Percentiles rank a stretch among this genome's conserved stretches.
phyloP scores from a whole-genome alignment of 805 yeast species.

The Metschnikowia shivogae region DNA sequence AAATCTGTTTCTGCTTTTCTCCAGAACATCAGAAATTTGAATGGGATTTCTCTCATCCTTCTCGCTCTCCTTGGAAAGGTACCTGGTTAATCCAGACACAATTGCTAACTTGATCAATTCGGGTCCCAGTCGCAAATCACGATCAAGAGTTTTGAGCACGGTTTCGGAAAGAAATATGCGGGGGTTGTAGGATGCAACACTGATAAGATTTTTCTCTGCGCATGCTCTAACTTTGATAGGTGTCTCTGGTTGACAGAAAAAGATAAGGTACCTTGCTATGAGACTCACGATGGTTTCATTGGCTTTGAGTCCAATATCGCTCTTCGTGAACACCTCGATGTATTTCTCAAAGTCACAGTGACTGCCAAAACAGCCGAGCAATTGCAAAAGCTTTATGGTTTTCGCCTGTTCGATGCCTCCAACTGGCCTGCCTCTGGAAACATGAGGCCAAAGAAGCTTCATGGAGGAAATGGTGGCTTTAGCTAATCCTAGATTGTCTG shows the following conservation, averaged over 20 bases:
- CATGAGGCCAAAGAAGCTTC: slow-evolving; percentile 33
- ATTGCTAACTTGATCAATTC: slow-evolving; percentile 46
- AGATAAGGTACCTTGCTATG: slow-evolving; percentile 54
- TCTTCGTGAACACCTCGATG: slow-evolving; percentile 34
- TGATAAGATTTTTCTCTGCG: slow-evolving; percentile 56
- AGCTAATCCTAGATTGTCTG: slow-evolving; percentile 45
- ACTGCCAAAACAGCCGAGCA: slow-evolving; percentile 70
- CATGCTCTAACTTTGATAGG: slow-evolving; percentile 39
- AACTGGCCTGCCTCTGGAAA: slow-evolving; percentile 8
- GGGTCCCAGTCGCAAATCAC: slow-evolving; percentile 39
- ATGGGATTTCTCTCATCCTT: slow-evolving; percentile 46
- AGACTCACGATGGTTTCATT: slow-evolving; percentile 57
- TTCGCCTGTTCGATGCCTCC: slow-evolving; percentile 21
- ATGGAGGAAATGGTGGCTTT: slow-evolving; percentile 65
- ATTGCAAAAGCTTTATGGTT: slow-evolving; percentile 51
- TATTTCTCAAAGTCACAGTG: slow-evolving; percentile 57
- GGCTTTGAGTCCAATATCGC: slow-evolving; percentile 40
- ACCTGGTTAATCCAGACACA: slow-evolving; percentile 53
- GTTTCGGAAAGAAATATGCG: slow-evolving; percentile 58
- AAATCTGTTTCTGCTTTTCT: slow-evolving; percentile 34
- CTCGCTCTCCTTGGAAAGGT: slow-evolving; percentile 47
- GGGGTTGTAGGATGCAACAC: slow-evolving; percentile 60
- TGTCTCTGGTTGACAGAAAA: slow-evolving; percentile 41
- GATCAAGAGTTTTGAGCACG: slow-evolving; percentile 49
- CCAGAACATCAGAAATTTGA: slow-evolving; percentile 30